Evolutionary conservation across 345 rosid genomes (phyloP).

Genomic region (Heritiera littoralis): DNA sequence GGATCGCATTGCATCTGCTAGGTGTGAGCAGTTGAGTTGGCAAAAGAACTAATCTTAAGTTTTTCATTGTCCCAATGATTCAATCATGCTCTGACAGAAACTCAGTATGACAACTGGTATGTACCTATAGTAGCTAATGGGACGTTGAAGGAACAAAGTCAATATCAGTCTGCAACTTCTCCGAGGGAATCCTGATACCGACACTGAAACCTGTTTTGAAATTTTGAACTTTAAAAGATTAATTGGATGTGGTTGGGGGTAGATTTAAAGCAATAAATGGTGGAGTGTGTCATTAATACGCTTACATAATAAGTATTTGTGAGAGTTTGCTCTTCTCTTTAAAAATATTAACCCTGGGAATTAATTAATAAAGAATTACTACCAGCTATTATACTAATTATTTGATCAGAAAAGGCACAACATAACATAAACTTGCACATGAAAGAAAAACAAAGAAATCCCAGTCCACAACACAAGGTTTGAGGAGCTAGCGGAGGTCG

Average conservation of each 20-base stretch:
- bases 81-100: conserved; percentile 14
- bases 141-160: conserved; percentile 15
- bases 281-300: background rate
- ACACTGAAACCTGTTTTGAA: background rate
- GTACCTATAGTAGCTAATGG: conserved; percentile 1
- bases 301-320: conserved; percentile 10
- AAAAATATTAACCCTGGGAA: background rate
- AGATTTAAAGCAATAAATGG: conserved; percentile 10
- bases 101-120: conserved; percentile 18
- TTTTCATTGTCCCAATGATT: conserved; percentile 12
- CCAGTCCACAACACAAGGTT: conserved; percentile 17
- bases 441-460: background rate
- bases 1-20: background rate
- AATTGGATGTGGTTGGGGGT: conserved; percentile 5
- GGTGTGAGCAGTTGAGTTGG: background rate
- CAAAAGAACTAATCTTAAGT: background rate
- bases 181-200: conserved; percentile 6
- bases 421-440: conserved; percentile 8
- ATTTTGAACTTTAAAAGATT: background rate
- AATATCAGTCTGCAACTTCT: conserved; percentile 14
- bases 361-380: background rate
- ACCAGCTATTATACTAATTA: background rate
- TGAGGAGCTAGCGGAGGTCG: conserved; percentile 27
- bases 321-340: conserved; percentile 28
- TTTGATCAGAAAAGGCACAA: background rate